Conservation (phyloP, 2,329 filamentous ascomycete genomes). For the Curvularia sp. region DNA sequence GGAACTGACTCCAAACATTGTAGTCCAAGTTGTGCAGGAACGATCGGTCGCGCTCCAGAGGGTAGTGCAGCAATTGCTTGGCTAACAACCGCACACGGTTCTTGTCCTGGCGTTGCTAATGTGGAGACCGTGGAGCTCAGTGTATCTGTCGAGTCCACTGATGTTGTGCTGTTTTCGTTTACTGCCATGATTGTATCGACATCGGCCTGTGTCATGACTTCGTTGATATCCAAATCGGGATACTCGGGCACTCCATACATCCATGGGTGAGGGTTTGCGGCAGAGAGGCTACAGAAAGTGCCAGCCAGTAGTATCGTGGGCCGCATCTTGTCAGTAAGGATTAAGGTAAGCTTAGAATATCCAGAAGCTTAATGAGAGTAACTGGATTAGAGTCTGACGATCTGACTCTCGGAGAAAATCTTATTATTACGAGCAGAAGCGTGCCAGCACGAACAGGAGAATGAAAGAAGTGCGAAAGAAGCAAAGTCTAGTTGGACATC, state of each 20-base stretch:
- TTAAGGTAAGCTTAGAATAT: not conserved
- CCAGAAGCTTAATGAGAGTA: not conserved
- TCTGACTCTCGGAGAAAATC: conserved; percentile 1
- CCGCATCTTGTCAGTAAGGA: conserved; percentile 25
- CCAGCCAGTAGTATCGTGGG: conserved; percentile 28
- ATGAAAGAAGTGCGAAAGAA: not conserved
- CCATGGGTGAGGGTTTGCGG: conserved; percentile 36
- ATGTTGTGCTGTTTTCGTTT: conserved; percentile 22
- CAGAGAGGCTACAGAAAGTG: conserved; percentile 30
- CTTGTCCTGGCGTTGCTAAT: conserved; percentile 28
- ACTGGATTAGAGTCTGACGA: not conserved
- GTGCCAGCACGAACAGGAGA: conserved; percentile 29
- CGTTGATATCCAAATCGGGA: conserved; percentile 37
- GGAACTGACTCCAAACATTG: conserved; percentile 49
- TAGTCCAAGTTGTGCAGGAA: conserved; percentile 45
- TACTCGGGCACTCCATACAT: conserved; percentile 45
- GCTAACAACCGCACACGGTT: conserved; percentile 45
- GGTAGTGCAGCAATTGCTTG: conserved; percentile 37
- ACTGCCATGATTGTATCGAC: conserved; percentile 26
- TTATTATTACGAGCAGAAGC: conserved; percentile 26
- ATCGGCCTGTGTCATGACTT: conserved; percentile 36
- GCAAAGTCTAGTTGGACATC: not conserved
- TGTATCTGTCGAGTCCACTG: conserved; percentile 22
- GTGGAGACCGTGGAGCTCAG: conserved; percentile 25
- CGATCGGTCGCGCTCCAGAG: conserved; percentile 33